Conservation (phyloP, 164 flowering plant species). For the Saururus chinensis region DNA sequence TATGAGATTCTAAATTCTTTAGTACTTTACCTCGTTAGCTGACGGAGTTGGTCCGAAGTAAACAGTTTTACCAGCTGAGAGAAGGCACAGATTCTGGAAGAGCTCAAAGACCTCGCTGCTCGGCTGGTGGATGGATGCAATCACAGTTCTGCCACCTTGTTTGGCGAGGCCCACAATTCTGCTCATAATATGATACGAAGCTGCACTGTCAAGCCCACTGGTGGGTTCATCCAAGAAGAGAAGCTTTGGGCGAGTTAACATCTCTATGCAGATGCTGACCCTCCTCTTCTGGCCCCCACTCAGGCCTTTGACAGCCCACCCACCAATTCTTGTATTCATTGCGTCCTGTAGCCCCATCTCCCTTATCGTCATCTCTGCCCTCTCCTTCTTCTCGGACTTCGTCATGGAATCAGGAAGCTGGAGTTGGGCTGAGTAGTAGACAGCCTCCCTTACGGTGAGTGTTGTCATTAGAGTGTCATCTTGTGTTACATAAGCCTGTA, state of each 20-base stretch:
- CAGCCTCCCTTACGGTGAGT: constrained; percentile 44
- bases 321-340: constrained; percentile 48
- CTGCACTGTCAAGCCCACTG: constrained; percentile 62
- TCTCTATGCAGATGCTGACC: constrained; percentile 50
- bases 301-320: constrained; percentile 40
- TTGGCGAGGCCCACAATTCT: constrained; percentile 20
- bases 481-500: constrained; percentile 58
- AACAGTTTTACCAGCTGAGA: constrained; percentile 49
- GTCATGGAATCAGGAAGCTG: constrained; percentile 47
- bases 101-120: constrained; percentile 53
- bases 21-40: constrained; percentile 29
- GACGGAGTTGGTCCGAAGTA: constrained; percentile 45
- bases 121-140: constrained; percentile 72
- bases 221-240: constrained; percentile 73
- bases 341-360: constrained; percentile 58
- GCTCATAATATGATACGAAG: constrained; percentile 44
- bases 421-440: constrained; percentile 57
- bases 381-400: constrained; percentile 23
- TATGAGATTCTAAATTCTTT: not conserved
- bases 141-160: constrained; percentile 34
- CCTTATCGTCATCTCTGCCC: constrained; percentile 40
- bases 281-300: constrained; percentile 60
- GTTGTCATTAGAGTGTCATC: constrained; percentile 44
- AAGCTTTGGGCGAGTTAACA: constrained; percentile 42
- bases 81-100: constrained; percentile 46